Conservation (phyloP, 441 rosid genomes). For the Adansonia gregorii region DNA sequence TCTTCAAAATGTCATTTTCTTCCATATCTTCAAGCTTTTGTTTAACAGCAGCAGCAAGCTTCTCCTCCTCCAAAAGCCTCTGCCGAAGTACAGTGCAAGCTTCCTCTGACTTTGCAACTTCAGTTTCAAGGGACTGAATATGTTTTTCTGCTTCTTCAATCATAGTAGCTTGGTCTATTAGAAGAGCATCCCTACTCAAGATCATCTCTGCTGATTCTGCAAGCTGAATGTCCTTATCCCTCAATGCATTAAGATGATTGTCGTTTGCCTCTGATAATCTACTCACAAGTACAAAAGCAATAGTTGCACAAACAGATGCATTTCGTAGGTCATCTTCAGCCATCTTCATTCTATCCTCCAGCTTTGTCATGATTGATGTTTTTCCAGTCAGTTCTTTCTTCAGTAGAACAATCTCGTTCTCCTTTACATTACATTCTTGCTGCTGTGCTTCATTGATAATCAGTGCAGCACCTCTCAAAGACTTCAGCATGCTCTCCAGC, state of each 20-base stretch:
- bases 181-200: constrained; percentile 49
- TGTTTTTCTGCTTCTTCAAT: constrained; percentile 50
- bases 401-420: constrained; percentile 59
- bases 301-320: constrained; percentile 76
- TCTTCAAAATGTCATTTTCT: constrained; percentile 56
- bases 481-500: constrained; percentile 81
- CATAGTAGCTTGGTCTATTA: constrained; percentile 44
- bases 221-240: constrained; percentile 58
- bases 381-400: constrained; percentile 58
- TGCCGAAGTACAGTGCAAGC: constrained; percentile 47
- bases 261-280: constrained; percentile 64
- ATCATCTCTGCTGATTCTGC: constrained; percentile 47
- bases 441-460: constrained; percentile 89
- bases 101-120: constrained; percentile 52
- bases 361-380: constrained; percentile 49
- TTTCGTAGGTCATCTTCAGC: constrained; percentile 50
- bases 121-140: constrained; percentile 52
- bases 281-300: constrained; percentile 77
- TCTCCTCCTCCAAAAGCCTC: constrained; percentile 59
- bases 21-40: constrained; percentile 59
- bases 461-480: constrained; percentile 88
- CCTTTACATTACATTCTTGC: constrained; percentile 81
- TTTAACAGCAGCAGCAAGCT: constrained; percentile 52
- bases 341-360: constrained; percentile 65
- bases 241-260: constrained; percentile 49